A percentile compares a stretch with the other conserved stretches of the same genome.
These are phyloP conservation scores for Dalbergia cultrata DNA, from an alignment of 306 rosid species.

Conservation along the genomic window DNA sequence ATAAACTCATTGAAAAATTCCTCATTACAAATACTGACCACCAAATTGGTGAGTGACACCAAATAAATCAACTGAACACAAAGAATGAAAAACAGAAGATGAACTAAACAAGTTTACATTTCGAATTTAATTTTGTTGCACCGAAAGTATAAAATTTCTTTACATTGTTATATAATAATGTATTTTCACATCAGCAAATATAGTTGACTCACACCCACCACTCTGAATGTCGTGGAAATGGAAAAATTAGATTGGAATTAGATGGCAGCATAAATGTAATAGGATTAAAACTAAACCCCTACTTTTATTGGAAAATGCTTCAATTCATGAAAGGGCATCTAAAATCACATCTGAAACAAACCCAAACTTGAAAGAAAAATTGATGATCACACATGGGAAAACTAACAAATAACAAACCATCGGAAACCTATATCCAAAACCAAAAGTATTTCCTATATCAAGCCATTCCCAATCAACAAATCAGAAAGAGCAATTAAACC, in stretches of 20 bases:
- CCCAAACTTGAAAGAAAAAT: constrained; percentile 5
- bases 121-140: no score
- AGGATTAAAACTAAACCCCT: neutral
- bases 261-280: no score
- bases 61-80: constrained; percentile 18
- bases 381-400: neutral
- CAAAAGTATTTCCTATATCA: constrained; percentile 4
- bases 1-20: constrained; percentile 5
- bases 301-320: neutral
- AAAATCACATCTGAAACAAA: constrained; percentile 23
- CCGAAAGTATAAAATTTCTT: no score
- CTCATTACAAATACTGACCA: neutral
- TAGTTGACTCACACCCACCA: no score
- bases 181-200: no score
- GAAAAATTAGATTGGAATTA: no score
- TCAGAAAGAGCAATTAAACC: constrained; percentile 33
- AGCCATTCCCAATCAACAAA: neutral
- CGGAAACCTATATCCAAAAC: constrained; percentile 11
- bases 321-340: constrained; percentile 23
- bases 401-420: neutral
- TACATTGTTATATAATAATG: no score
- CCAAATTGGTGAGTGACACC: neutral
- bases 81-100: neutral
- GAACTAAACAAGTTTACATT: constrained; percentile 14
- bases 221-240: no score